Percentiles rank a stretch among this genome's conserved stretches.
phyloP scores from a whole-genome alignment of 768 basidiomycete species.

The Sarcodon aspratus region DNA sequence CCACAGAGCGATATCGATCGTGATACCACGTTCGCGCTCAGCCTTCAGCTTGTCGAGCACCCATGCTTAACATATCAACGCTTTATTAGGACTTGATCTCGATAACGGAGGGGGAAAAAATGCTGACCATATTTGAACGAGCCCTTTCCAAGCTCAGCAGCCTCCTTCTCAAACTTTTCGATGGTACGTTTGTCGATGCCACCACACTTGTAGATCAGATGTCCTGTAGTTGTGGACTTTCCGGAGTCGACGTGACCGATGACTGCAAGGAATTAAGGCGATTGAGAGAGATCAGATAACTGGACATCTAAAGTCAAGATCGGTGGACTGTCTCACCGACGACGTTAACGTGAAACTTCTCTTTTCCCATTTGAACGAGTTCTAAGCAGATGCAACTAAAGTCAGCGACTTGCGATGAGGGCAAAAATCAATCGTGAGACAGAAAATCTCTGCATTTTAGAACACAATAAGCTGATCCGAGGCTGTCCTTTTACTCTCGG shows the following conservation, averaged over 20 bases:
- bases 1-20: conserved; percentile 99
- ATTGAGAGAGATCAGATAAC: too few relatives aligned
- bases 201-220: conserved; percentile 99
- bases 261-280: too few relatives aligned
- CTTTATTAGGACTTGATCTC: conserved; percentile 11
- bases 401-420: too few relatives aligned
- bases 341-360: conserved; percentile 94
- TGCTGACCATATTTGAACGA: conserved; percentile 91
- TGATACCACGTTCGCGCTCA: conserved; percentile 99
- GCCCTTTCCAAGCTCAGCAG: conserved; percentile 99
- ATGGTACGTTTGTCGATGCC: conserved; percentile 99
- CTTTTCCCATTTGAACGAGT: conserved; percentile 99
- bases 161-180: conserved; percentile 99
- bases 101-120: conserved; percentile 1
- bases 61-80: conserved; percentile 61
- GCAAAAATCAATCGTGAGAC: too few relatives aligned
- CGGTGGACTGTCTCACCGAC: too few relatives aligned
- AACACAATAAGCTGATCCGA: too few relatives aligned
- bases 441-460: too few relatives aligned
- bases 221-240: conserved; percentile 99
- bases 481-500: too few relatives aligned
- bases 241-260: conserved; percentile 99
- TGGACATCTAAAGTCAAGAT: too few relatives aligned
- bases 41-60: conserved; percentile 99
- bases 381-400: too few relatives aligned